Percentiles rank a stretch among this genome's conserved stretches.
Conservation (phyloP, 23 red algal species). For the Agarophyton chilense region DNA sequence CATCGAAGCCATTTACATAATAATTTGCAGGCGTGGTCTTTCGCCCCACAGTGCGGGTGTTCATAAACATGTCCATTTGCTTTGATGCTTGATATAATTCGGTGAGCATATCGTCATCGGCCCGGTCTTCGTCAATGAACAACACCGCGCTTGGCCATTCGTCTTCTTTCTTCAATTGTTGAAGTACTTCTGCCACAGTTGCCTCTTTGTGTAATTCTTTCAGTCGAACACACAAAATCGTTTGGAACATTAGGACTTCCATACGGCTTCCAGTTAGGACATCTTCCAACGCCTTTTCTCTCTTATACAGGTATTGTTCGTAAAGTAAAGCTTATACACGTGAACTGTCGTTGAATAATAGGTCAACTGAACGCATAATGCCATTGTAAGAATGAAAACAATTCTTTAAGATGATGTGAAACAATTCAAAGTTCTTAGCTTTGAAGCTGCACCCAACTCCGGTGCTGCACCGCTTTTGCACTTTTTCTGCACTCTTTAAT, state of each 20-base stretch:
- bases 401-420: too few relatives aligned
- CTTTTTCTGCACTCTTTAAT: too few relatives aligned
- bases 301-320: too few relatives aligned
- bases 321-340: too few relatives aligned
- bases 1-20: constrained; percentile 61
- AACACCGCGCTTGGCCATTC: constrained; percentile 68
- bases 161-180: not conserved
- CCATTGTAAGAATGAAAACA: too few relatives aligned
- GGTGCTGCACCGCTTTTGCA: too few relatives aligned
- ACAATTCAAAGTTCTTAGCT: too few relatives aligned
- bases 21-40: constrained; percentile 80
- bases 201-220: constrained; percentile 89
- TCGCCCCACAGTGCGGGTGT: constrained; percentile 88
- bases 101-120: constrained; percentile 96
- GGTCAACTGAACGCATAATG: too few relatives aligned
- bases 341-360: too few relatives aligned
- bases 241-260: constrained; percentile 85
- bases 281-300: constrained; percentile 90
- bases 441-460: too few relatives aligned
- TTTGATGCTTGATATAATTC: constrained; percentile 34
- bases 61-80: constrained; percentile 38
- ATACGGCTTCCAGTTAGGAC: constrained; percentile 74
- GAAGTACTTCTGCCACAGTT: constrained; percentile 56
- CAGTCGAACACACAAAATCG: constrained; percentile 84
- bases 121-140: constrained; percentile 84